phyloP scores from a whole-genome alignment of 108 stramenopile genomes.

The Cyclostephanos tholiformis region DNA sequence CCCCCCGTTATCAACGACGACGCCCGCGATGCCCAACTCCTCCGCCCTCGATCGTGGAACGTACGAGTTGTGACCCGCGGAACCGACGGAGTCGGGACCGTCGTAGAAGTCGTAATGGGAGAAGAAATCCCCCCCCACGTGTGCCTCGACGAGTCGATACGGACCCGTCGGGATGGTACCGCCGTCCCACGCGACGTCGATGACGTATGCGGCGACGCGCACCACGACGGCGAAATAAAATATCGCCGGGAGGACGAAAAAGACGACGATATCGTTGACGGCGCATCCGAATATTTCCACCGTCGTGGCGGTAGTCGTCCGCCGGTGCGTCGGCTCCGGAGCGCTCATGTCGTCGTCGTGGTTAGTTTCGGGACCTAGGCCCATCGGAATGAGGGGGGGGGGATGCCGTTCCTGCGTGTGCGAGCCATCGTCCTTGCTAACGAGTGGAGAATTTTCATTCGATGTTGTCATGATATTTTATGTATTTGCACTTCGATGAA shows the following conservation, averaged over 20 bases:
- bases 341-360: not conserved
- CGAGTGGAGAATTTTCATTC: constrained; percentile 5
- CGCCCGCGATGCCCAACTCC: constrained; percentile 59
- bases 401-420: not conserved
- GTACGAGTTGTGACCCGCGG: constrained; percentile 73
- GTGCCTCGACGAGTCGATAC: constrained; percentile 40
- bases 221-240: no score
- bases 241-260: not conserved
- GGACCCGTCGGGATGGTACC: constrained; percentile 36
- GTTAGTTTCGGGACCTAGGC: not conserved
- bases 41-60: constrained; percentile 56
- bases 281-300: not conserved
- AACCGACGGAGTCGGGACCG: constrained; percentile 82
- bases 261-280: not conserved
- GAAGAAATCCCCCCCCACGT: constrained; percentile 75
- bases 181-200: not conserved
- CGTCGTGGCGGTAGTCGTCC: not conserved
- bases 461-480: not conserved
- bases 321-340: not conserved
- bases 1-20: constrained; percentile 53
- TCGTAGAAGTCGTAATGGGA: constrained; percentile 75
- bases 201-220: not conserved
- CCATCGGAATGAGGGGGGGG: not conserved
- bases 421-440: not conserved
- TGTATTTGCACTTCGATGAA: no score